phyloP scores from a whole-genome alignment of 139 green algal genomes.

The Auxenochlorella protothecoides region DNA sequence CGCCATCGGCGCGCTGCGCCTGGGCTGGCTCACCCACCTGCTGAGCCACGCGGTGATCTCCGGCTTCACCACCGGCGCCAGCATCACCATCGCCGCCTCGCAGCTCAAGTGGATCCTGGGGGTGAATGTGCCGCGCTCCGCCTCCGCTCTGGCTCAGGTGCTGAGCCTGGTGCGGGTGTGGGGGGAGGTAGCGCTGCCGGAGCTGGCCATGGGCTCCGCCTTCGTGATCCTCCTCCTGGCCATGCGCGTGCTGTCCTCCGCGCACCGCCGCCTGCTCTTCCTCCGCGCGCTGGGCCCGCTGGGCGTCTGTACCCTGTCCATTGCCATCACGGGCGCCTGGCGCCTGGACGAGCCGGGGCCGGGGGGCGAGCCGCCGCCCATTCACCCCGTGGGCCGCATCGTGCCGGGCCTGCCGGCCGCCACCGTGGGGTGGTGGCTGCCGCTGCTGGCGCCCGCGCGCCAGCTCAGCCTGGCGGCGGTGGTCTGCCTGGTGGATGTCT shows the following conservation, averaged over 20 bases:
- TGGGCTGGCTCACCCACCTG: constrained; percentile 82
- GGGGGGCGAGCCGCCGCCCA: constrained; percentile 5
- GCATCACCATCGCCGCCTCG: constrained; percentile 57
- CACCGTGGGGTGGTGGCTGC: constrained; percentile 34
- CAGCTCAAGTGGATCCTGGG: constrained; percentile 41
- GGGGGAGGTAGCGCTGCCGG: constrained; percentile 12
- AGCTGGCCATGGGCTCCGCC: constrained; percentile 38
- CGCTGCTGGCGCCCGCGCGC: constrained; percentile 23
- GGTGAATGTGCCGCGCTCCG: constrained; percentile 28
- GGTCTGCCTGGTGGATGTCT: constrained; percentile 58
- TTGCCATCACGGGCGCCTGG: constrained; percentile 32
- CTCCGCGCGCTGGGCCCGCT: constrained; percentile 41
- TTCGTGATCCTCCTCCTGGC: constrained; percentile 37
- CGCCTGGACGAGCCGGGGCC: background rate
- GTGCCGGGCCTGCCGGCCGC: constrained; percentile 28
- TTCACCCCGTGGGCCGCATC: constrained; percentile 32
- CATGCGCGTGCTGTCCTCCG: constrained; percentile 8
- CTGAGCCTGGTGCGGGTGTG: constrained; percentile 18
- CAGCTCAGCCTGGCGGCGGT: constrained; percentile 36
- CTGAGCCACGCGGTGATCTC: constrained; percentile 66
- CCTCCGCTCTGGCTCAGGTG: constrained; percentile 23
- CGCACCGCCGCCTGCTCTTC: constrained; percentile 16
- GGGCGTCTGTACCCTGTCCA: constrained; percentile 37
- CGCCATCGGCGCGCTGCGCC: constrained; percentile 52
- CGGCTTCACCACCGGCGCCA: constrained; percentile 78